Evolutionary conservation across 2,329 filamentous ascomycete species (phyloP).

Genomic region (Trichoderma simmonsii): DNA sequence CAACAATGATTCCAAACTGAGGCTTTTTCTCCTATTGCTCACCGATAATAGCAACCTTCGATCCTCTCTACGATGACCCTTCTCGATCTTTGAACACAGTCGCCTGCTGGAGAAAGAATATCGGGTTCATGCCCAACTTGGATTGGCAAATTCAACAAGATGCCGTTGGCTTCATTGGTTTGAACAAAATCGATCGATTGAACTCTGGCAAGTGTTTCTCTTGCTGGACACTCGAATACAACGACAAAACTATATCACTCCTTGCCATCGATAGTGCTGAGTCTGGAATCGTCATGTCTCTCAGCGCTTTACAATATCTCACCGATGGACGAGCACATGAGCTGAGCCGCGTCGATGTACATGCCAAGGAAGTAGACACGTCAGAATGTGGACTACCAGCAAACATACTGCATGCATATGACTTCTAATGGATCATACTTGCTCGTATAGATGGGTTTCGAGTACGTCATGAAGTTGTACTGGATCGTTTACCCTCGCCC

Average conservation of each 20-base stretch:
- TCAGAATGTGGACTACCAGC: not conserved
- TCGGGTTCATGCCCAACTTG: not conserved
- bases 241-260: not conserved
- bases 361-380: not conserved
- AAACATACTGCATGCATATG: not conserved
- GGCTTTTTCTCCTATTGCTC: not conserved
- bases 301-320: not conserved
- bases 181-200: not conserved
- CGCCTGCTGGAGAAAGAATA: constrained; percentile 1
- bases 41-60: not conserved
- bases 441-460: not conserved
- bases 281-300: not conserved
- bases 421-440: not conserved
- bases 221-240: not conserved
- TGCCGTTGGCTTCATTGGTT: not conserved
- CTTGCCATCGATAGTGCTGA: not conserved
- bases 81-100: not conserved
- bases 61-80: not conserved
- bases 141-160: constrained; percentile 6
- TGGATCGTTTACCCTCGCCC: not conserved
- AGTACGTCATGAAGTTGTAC: not conserved
- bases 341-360: not conserved
- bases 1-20: not conserved
- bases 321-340: not conserved
- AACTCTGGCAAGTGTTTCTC: not conserved